Evolutionary conservation across 2,329 filamentous ascomycete genomes (phyloP).

Genomic region (Aspergillus cejpii): DNA sequence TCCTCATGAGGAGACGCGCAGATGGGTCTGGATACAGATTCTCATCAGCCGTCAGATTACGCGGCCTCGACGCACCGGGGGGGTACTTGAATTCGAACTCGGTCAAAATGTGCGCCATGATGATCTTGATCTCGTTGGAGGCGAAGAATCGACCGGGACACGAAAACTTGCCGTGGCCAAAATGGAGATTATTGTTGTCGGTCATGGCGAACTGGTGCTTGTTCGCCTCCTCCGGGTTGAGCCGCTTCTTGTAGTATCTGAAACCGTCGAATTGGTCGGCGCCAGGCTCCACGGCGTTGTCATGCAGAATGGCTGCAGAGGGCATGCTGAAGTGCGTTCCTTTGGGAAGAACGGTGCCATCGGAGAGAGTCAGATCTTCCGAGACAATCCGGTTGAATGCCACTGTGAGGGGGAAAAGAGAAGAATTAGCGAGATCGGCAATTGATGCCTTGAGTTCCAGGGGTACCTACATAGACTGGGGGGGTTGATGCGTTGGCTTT

Average conservation of each 20-base stretch:
- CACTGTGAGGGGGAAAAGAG: slow-evolving; percentile 6
- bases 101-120: slow-evolving; percentile 22
- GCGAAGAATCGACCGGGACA: slow-evolving; percentile 34
- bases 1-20: too few relatives aligned
- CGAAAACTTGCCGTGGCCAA: slow-evolving; percentile 28
- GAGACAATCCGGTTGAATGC: slow-evolving; percentile 15
- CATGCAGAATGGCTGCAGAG: slow-evolving; percentile 13
- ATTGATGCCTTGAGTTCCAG: too few relatives aligned
- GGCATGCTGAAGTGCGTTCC: slow-evolving; percentile 15
- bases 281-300: slow-evolving; percentile 10
- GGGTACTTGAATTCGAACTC: slow-evolving; percentile 25
- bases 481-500: slow-evolving; percentile 16
- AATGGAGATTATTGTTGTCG: slow-evolving; percentile 16
- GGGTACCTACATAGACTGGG: slow-evolving; percentile 13
- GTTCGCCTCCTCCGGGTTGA: slow-evolving; percentile 9
- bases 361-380: slow-evolving; percentile 15
- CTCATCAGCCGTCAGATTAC: too few relatives aligned
- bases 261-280: slow-evolving; percentile 21
- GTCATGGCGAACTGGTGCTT: slow-evolving; percentile 17
- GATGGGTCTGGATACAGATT: too few relatives aligned
- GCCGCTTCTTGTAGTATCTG: slow-evolving; percentile 17
- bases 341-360: slow-evolving; percentile 14
- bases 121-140: slow-evolving; percentile 25
- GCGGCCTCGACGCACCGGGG: neutral
- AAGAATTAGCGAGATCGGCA: neutral